Evolutionary conservation across 257 asterid species (phyloP), one percentile per base, ranked within the genome.

Genomic region (Nicotiana tabacum): DNA sequence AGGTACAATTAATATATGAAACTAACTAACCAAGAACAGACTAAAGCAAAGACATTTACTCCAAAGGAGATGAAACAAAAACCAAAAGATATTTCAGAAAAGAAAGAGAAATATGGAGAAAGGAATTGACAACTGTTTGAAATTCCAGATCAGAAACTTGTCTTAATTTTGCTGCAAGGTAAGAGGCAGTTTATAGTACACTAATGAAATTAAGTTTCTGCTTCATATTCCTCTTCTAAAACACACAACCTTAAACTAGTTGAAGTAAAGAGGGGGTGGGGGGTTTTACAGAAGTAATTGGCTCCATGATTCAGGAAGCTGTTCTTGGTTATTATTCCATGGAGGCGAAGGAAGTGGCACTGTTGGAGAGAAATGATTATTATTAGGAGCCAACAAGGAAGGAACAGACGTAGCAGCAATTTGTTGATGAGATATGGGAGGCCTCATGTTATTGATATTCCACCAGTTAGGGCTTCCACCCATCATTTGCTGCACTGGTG

Each of bases 231-330:
- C 48, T 6, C 48, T 10, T 6, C 48, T 39, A 39, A 39, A 39
- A 7, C 48, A 51, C 13, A 51, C 57, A 51, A 51, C 1, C 57
- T 51, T 51, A 51, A 10, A 51, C 5, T 51, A 51, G 16, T 13
- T 66, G 39, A 77, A 9, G 30, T 55, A 83, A 9, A 66, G 84
- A 74, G 77, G 46, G 74, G 70, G 53, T 57, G 74, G 43, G 66
- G 74, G 7, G 13, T 10, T 39, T 74, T 93, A 93, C 97, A 88
- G 37, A 84, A 92, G 90, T 3, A 90, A 90, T 85, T 93, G 97
- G 87, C 92, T 91, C 94, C 93, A 93, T 24, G 98, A 90, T 32
- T 86, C 92, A 0, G 91, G 94, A 82, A 90, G 89, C 9, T 89
- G 87, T 29, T 90, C 90, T 27, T 88, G 91, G 81, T 61, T 58